phyloP scores from a whole-genome alignment of 192 early-diverging fungal genomes.

The Jimgerdemannia flammicorona region DNA sequence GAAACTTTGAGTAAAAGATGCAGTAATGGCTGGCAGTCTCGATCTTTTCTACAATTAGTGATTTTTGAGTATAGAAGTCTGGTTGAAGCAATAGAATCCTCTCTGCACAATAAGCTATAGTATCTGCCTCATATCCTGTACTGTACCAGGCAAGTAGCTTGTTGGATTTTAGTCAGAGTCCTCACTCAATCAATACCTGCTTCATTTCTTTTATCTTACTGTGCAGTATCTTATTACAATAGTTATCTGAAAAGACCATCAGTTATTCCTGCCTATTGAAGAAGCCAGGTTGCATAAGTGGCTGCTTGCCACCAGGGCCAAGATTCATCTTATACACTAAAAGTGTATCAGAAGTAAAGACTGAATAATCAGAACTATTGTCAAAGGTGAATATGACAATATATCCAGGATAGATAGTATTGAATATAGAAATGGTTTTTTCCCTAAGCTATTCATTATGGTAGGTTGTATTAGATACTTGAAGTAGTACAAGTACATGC shows the following conservation, averaged over 20 bases:
- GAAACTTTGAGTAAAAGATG: slow-evolving; percentile 5
- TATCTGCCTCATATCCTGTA: neutral
- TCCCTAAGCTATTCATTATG: neutral
- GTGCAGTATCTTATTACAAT: neutral
- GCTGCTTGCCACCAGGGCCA: neutral
- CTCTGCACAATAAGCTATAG: slow-evolving; percentile 2
- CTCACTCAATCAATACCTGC: neutral
- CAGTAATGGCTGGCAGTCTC: neutral
- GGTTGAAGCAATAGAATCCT: slow-evolving; percentile 1
- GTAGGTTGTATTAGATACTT: too few relatives aligned
- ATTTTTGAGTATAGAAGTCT: slow-evolving; percentile 10
- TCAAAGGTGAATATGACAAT: slow-evolving; percentile 15
- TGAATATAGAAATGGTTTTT: neutral
- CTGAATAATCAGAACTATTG: slow-evolving; percentile 8
- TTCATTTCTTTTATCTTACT: neutral
- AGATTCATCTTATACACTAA: slow-evolving; percentile 13
- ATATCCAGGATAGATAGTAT: neutral
- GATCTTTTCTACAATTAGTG: slow-evolving; percentile 1
- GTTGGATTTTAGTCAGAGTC: neutral
- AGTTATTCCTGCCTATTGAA: neutral
- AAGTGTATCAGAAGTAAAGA: slow-evolving; percentile 7
- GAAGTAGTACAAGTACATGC: too few relatives aligned
- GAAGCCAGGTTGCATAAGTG: neutral
- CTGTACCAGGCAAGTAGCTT: neutral
- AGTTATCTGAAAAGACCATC: neutral